Evolutionary conservation across 768 basidiomycete genomes (phyloP).

Genomic region (Polyporus arcularius): DNA sequence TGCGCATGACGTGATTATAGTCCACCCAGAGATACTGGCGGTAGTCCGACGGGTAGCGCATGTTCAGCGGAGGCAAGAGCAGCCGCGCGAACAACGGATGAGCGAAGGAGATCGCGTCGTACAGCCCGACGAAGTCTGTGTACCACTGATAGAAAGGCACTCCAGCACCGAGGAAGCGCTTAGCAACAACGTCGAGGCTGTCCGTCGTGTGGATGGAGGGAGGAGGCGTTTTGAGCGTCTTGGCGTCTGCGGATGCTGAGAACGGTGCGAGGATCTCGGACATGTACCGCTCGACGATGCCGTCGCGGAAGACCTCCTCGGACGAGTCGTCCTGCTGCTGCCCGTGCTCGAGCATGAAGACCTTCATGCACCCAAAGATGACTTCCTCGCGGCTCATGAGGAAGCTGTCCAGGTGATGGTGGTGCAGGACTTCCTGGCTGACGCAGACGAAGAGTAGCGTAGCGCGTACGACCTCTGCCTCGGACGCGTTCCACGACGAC

Average conservation of each 20-base stretch:
- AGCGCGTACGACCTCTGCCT: conserved; percentile 73
- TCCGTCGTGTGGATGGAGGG: conserved; percentile 21
- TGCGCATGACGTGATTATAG: conserved; percentile 64
- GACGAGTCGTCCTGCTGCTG: conserved; percentile 39
- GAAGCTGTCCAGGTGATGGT: conserved; percentile 43
- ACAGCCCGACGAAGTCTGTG: conserved; percentile 87
- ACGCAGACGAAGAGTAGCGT: conserved; percentile 63
- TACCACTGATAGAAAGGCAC: conserved; percentile 94
- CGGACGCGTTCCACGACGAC: conserved; percentile 72
- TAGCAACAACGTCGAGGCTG: conserved; percentile 56
- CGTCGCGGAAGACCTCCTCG: conserved; percentile 83
- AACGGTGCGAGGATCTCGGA: conserved; percentile 58
- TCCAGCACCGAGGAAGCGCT: conserved; percentile 57
- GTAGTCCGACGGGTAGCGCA: conserved; percentile 80
- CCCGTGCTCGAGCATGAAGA: conserved; percentile 95
- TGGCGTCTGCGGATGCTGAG: conserved; percentile 33
- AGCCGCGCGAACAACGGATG: conserved; percentile 75
- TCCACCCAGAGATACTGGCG: conserved; percentile 85
- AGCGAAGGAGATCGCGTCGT: conserved; percentile 87
- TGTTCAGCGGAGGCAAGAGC: conserved; percentile 74
- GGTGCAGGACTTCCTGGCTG: conserved; percentile 45
- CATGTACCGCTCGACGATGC: conserved; percentile 60
- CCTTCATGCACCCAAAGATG: conserved; percentile 84
- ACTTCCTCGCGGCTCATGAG: conserved; percentile 54
- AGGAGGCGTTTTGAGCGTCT: conserved; percentile 18